Conservation (phyloP, 176 grass and related monocot species). For the Bothriochloa decipiens region DNA sequence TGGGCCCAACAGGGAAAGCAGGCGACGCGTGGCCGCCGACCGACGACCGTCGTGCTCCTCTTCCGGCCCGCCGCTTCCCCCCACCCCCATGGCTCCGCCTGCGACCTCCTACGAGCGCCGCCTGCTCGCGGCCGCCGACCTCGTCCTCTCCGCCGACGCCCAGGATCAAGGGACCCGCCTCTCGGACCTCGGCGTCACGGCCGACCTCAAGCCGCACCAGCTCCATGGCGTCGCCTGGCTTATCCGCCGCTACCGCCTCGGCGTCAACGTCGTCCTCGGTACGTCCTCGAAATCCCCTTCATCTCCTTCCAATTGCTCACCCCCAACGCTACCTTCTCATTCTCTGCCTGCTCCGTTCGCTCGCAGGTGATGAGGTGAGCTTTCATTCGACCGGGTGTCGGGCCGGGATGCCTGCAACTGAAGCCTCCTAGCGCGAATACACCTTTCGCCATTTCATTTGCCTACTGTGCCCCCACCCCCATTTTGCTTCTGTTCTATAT, state of each 20-base stretch:
- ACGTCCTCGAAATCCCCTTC: background rate
- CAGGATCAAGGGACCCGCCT: background rate
- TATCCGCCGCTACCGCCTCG: slow-evolving; percentile 73
- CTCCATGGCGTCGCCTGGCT: slow-evolving; percentile 80
- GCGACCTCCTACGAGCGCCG: slow-evolving; percentile 52
- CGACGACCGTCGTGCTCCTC: background rate
- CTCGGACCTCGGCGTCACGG: slow-evolving; percentile 58
- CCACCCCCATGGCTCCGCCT: background rate
- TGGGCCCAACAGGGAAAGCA: background rate
- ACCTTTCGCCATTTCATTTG: background rate
- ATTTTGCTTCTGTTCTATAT: background rate
- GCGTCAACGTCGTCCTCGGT: slow-evolving; percentile 89
- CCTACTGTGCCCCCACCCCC: background rate
- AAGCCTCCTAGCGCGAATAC: background rate
- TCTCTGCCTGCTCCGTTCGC: background rate
- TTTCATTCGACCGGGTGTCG: background rate
- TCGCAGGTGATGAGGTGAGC: slow-evolving; percentile 71
- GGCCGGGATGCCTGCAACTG: background rate
- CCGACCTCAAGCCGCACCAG: slow-evolving; percentile 83
- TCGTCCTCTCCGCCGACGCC: slow-evolving; percentile 56
- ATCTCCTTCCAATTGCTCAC: background rate
- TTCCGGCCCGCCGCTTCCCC: background rate
- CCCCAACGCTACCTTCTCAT: background rate
- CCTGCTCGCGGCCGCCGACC: slow-evolving; percentile 64
- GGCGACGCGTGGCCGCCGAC: background rate